A percentile compares a stretch with the other conserved stretches of the same genome.
Evolutionary conservation across 768 basidiomycete genomes (phyloP).

Genomic region (Phaeotremella skinneri): DNA sequence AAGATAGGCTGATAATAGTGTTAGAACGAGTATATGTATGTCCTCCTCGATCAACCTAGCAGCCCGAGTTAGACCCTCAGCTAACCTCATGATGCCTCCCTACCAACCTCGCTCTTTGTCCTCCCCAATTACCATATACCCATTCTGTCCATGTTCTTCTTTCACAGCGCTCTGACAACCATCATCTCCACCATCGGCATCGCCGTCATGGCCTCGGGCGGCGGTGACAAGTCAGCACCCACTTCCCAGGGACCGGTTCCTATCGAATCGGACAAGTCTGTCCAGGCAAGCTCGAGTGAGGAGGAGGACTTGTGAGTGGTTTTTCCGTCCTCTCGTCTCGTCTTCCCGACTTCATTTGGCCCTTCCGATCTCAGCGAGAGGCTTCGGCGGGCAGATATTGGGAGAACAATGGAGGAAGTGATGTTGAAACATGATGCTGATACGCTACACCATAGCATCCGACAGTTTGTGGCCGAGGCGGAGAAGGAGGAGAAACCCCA

Average conservation of each 20-base stretch:
- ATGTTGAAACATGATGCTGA: not conserved
- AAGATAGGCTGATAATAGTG: not conserved
- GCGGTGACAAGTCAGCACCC: constrained; percentile 32
- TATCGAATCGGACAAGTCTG: constrained; percentile 27
- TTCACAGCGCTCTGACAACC: constrained; percentile 45
- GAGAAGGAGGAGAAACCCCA: constrained; percentile 43
- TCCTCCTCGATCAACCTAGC: not conserved
- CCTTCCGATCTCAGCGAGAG: no score
- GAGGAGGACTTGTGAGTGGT: constrained; percentile 51
- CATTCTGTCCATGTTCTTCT: not conserved
- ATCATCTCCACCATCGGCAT: constrained; percentile 42
- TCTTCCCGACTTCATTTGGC: no score
- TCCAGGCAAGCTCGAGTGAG: constrained; percentile 35
- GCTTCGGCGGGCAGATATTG: no score
- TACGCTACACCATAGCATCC: constrained; percentile 33
- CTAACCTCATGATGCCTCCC: not conserved
- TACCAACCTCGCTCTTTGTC: constrained; percentile 4
- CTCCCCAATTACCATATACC: not conserved
- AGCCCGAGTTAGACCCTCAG: not conserved
- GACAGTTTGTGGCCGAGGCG: constrained; percentile 50
- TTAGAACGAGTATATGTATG: constrained; percentile 52
- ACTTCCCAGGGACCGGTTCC: constrained; percentile 19
- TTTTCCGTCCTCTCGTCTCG: no score
- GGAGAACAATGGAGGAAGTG: not conserved
- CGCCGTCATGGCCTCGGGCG: constrained; percentile 26